phyloP scores from a whole-genome alignment of 208 protist genomes.

The Cochliopodium minus region DNA sequence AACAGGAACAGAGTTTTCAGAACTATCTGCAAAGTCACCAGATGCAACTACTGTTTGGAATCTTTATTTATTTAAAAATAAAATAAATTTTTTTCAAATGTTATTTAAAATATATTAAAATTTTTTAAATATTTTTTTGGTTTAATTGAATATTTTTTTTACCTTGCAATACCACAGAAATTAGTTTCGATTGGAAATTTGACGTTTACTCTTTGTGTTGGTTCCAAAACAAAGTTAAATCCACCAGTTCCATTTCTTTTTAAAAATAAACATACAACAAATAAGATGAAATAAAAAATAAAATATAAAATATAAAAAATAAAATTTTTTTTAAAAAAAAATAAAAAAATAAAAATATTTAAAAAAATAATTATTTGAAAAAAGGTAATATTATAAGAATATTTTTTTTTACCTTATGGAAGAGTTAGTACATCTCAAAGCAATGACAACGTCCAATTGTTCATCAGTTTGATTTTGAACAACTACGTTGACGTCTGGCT shows the following conservation, averaged over 20 bases:
- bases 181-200: background rate
- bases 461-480: conserved; percentile 11
- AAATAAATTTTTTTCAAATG: too few relatives aligned
- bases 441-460: conserved; percentile 2
- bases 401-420: background rate
- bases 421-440: background rate
- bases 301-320: background rate
- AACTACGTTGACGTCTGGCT: conserved; percentile 5
- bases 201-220: conserved; percentile 5
- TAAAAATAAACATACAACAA: too few relatives aligned
- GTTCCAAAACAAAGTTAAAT: too few relatives aligned
- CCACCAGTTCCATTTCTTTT: too few relatives aligned
- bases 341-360: too few relatives aligned
- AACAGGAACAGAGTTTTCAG: background rate
- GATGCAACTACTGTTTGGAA: conserved; percentile 8
- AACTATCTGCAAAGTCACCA: conserved; percentile 8
- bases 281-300: too few relatives aligned
- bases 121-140: too few relatives aligned
- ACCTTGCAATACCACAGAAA: background rate
- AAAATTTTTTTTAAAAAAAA: background rate
- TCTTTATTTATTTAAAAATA: too few relatives aligned
- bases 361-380: too few relatives aligned
- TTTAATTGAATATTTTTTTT: too few relatives aligned
- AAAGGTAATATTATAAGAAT: too few relatives aligned
- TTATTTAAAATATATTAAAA: too few relatives aligned